Evolutionary conservation across 1,284 basidiomycete genomes (phyloP).

Genomic region (Porogramme epimiltina): DNA sequence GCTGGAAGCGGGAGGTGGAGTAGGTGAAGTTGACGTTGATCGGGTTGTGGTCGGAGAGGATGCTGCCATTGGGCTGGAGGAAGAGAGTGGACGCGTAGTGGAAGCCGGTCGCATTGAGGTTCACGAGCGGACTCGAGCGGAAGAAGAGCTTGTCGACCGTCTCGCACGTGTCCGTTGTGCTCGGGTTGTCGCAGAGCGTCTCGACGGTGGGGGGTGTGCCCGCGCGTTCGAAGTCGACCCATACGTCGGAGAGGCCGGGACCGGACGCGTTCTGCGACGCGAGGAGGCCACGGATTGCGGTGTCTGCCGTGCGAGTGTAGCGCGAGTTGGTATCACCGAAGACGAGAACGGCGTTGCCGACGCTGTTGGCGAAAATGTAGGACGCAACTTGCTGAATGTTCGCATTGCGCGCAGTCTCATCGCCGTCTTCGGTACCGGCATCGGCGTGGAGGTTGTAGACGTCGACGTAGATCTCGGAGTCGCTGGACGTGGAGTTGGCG

Average conservation of each 20-base stretch:
- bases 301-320: constrained; percentile 14
- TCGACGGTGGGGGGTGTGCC: constrained; percentile 4
- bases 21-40: constrained; percentile 8
- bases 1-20: constrained; percentile 4
- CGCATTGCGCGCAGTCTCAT: constrained; percentile 8
- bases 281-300: constrained; percentile 2
- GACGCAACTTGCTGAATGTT: constrained; percentile 11
- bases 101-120: constrained; percentile 4
- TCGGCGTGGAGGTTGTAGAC: constrained; percentile 14
- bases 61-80: constrained; percentile 5
- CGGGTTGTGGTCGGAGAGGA: constrained; percentile 16
- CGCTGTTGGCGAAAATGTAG: constrained; percentile 5
- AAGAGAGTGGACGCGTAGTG: constrained; percentile 5
- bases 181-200: constrained; percentile 5
- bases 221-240: constrained; percentile 7
- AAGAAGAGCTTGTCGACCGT: constrained; percentile 16
- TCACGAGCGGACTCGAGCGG: constrained; percentile 8
- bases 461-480: constrained; percentile 6
- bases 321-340: constrained; percentile 17
- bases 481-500: neutral
- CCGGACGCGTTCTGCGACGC: constrained; percentile 3
- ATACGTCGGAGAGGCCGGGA: constrained; percentile 11
- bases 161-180: constrained; percentile 10
- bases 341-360: constrained; percentile 12
- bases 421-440: constrained; percentile 10